Percentiles rank a stretch among this genome's conserved stretches.
phyloP scores from a whole-genome alignment of 1,284 basidiomycete species.

The Heliocybe sulcata region DNA sequence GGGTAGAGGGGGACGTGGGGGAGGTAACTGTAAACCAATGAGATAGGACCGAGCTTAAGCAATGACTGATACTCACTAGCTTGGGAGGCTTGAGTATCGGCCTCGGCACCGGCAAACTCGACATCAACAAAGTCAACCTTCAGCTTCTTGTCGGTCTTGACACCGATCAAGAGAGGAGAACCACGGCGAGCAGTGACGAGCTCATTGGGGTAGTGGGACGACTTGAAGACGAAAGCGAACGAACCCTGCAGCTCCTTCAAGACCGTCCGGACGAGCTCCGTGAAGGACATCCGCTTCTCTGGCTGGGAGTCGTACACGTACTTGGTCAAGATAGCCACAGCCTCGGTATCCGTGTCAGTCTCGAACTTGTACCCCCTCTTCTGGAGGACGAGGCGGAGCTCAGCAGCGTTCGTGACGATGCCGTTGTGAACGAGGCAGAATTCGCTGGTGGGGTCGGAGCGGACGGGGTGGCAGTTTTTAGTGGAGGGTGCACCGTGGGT shows the following conservation, averaged over 20 bases:
- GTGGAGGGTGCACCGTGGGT: constrained; percentile 93
- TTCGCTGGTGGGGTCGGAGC: constrained; percentile 76
- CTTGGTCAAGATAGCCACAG: constrained; percentile 93
- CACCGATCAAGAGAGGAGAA: constrained; percentile 94
- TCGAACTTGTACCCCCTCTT: constrained; percentile 95
- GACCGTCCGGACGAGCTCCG: constrained; percentile 90
- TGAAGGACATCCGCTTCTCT: constrained; percentile 86
- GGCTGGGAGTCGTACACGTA: constrained; percentile 95
- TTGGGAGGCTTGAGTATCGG: constrained; percentile 49
- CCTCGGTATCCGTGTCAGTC: constrained; percentile 98
- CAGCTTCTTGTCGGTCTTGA: constrained; percentile 99
- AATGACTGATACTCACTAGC: constrained; percentile 38
- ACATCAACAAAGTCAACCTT: constrained; percentile 99
- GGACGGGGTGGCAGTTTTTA: constrained; percentile 94
- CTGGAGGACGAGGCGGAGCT: constrained; percentile 89
- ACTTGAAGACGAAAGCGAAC: constrained; percentile 99
- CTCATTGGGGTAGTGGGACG: constrained; percentile 92
- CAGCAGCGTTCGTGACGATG: constrained; percentile 93
- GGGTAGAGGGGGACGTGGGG: constrained; percentile 42
- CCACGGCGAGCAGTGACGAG: constrained; percentile 95
- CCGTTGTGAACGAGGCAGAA: constrained; percentile 98
- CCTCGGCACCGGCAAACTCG: constrained; percentile 75
- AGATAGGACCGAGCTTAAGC: constrained; percentile 6
- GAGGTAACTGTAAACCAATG: constrained; percentile 29
- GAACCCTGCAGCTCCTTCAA: constrained; percentile 98